Conservation (phyloP, 768 basidiomycete genomes). For the Suillus placidus region DNA sequence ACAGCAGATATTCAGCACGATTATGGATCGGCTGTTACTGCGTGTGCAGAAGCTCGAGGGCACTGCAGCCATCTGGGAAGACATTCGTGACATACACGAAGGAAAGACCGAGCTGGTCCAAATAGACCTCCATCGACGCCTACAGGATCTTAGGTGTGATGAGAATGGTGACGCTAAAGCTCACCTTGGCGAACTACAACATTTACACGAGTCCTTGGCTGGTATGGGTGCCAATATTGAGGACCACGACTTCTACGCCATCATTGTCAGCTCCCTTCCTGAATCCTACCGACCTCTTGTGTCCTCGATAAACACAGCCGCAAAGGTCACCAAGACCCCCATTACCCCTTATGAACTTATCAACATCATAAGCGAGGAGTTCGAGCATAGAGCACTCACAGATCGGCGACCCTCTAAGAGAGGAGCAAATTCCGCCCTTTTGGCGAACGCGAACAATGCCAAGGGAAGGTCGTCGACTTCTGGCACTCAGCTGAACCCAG, state of each 20-base stretch:
- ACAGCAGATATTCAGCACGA: too few species aligned
- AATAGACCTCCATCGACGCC: neutral
- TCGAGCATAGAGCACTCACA: neutral
- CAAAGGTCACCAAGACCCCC: conserved; percentile 9
- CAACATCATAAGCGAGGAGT: conserved; percentile 21
- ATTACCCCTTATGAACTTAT: conserved; percentile 23
- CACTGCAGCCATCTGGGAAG: too few species aligned
- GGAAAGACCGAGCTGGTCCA: too few species aligned
- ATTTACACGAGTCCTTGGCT: neutral
- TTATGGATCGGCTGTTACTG: too few species aligned
- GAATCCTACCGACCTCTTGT: conserved; percentile 23
- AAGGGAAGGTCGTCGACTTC: too few species aligned
- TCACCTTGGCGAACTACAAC: conserved; percentile 21
- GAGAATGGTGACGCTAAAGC: conserved; percentile 27
- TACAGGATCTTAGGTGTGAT: conserved; percentile 26
- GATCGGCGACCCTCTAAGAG: too few species aligned
- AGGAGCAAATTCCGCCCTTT: too few species aligned
- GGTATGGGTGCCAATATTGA: conserved; percentile 21
- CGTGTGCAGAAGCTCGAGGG: too few species aligned
- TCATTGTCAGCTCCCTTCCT: conserved; percentile 31
- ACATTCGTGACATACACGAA: too few species aligned
- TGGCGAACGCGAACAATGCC: too few species aligned
- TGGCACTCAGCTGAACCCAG: too few species aligned
- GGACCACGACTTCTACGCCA: conserved; percentile 24
- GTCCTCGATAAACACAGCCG: conserved; percentile 23